A percentile compares a stretch with the other conserved stretches of the same genome.
Evolutionary conservation across 768 basidiomycete genomes (phyloP).

Genomic region (Vararia minispora): DNA sequence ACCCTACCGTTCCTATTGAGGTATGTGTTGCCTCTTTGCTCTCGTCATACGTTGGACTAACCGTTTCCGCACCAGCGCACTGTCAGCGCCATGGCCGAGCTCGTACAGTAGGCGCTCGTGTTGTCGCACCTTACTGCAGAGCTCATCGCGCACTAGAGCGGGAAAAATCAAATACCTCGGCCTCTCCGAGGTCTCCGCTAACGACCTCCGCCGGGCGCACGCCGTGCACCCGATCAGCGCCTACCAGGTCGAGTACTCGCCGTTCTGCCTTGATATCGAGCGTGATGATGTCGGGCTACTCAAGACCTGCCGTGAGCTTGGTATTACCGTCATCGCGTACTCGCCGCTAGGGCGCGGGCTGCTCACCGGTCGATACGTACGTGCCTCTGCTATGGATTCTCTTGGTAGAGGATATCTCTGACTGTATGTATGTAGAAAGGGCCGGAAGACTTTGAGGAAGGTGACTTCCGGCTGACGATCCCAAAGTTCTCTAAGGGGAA

Average conservation of each 20-base stretch:
- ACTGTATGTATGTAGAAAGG: constrained; percentile 14
- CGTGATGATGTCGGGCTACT: constrained; percentile 15
- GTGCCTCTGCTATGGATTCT: constrained; percentile 5
- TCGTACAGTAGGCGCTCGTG: constrained; percentile 15
- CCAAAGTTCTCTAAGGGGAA: constrained; percentile 25
- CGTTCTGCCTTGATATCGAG: constrained; percentile 22
- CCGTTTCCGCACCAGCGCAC: not conserved
- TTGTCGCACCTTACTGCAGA: not conserved
- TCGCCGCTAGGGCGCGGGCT: constrained; percentile 24
- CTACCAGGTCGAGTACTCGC: constrained; percentile 22
- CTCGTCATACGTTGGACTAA: constrained; percentile 1
- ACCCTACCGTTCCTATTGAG: constrained; percentile 18
- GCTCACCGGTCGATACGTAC: constrained; percentile 19
- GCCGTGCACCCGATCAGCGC: constrained; percentile 23
- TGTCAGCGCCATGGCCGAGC: constrained; percentile 18
- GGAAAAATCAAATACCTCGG: constrained; percentile 27
- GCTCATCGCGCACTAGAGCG: constrained; percentile 10
- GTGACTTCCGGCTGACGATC: constrained; percentile 18
- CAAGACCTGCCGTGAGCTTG: constrained; percentile 21
- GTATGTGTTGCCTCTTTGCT: not conserved
- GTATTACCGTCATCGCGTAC: constrained; percentile 25
- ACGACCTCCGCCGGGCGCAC: constrained; percentile 22
- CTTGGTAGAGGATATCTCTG: not conserved
- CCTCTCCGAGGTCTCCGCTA: constrained; percentile 24
- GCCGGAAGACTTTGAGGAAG: constrained; percentile 20